Evolutionary conservation across 1,139 yeast species (phyloP), one percentile per base, ranked within the genome.

Genomic region (Meyerozyma sp.): DNA sequence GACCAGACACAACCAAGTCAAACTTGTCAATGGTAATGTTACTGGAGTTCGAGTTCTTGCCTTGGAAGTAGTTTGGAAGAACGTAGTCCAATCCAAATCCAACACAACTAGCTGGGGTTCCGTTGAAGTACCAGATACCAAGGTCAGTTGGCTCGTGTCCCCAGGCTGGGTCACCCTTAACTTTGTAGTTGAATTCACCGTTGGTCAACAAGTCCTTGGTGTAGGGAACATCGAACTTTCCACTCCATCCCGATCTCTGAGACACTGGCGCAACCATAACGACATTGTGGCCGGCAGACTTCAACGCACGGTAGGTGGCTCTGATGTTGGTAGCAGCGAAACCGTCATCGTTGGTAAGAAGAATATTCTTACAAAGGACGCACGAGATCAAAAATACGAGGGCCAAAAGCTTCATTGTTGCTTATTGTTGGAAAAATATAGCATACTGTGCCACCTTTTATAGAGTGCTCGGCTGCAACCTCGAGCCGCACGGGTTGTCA

Each of bases 71-170:
- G 40, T 55, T 60, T 42, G 78, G 77, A 45, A 69, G 54, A 34
- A 73, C 68, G 54, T 71, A 70, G 45, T 63, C 62, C 51, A 72
- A 59, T 35, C 66, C 76, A 48, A 73, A 72, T 26, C 74, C 70
- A 42, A 71, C 70, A 54, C 66, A 61, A 18, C 73, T 59, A 20
- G 73, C 72, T 40, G 78, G 77, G 26, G 78, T 72, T 53, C 76
- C 77, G 51, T 72, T 70, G 62, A 71, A 70, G 58, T 73, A 73
- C 77, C 77, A 73, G 52, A 73, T 59, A 54, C 68, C 66, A 53
- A 59, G 57, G 56, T 73, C 75, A 46, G 62, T 55, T 14, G 52
- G 61, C 56, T 73, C 78, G 47, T 70, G 74, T 45, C 73, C 76
- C 75, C 76, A 73, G 32, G 75, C 63, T 47, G 78, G 77, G 28